phyloP scores from a whole-genome alignment of 495 filamentous ascomycete genomes.

The Niebla homalea region DNA sequence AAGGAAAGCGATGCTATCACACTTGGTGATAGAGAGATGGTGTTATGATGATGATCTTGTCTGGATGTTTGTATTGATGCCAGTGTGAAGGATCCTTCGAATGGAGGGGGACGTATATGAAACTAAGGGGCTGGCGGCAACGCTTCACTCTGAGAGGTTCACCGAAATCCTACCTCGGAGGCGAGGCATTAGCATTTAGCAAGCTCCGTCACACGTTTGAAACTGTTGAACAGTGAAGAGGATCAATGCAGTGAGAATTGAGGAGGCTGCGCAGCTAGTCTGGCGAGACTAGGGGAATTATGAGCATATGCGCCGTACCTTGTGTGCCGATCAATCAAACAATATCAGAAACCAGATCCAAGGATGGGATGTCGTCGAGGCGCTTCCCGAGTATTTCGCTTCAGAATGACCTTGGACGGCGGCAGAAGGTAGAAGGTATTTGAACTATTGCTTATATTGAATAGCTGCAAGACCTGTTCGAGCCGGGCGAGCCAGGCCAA shows the following conservation, averaged over 20 bases:
- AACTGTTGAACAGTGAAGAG: background rate
- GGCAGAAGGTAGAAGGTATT: too few relatives aligned
- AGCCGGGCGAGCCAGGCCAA: too few relatives aligned
- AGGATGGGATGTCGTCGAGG: too few relatives aligned
- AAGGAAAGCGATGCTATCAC: too few relatives aligned
- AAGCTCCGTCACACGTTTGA: background rate
- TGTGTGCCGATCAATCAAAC: background rate
- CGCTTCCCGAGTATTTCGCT: too few relatives aligned
- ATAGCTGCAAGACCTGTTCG: too few relatives aligned
- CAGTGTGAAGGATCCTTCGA: background rate
- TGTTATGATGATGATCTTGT: too few relatives aligned
- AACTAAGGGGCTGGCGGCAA: slow-evolving; percentile 1
- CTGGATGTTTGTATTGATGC: too few relatives aligned
- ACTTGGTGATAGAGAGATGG: too few relatives aligned
- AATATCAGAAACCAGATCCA: too few relatives aligned
- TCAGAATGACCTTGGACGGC: too few relatives aligned
- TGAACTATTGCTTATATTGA: too few relatives aligned
- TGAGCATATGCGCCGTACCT: slow-evolving; percentile 2
- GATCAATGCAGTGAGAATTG: background rate
- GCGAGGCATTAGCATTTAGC: slow-evolving; percentile 1
- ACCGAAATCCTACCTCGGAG: background rate
- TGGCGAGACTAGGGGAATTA: background rate
- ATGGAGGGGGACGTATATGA: background rate
- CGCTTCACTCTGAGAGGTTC: slow-evolving; percentile 1
- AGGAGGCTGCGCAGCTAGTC: slow-evolving; percentile 1